Conservation (phyloP, 139 green algal genomes). For the Coelastrella sp. region DNA sequence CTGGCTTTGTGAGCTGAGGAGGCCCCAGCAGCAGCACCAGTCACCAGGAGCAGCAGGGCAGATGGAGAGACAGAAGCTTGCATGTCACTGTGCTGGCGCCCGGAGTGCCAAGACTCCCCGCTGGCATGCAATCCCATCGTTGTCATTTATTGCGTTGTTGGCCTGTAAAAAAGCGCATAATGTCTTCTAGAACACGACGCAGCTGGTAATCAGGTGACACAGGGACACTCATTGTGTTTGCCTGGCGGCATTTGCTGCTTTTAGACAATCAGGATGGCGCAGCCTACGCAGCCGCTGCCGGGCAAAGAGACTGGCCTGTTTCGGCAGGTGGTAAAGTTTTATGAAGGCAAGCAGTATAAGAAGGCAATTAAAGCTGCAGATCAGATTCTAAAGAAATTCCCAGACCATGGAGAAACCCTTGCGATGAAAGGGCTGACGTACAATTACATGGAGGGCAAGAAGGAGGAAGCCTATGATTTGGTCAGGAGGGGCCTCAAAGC, state of each 20-base stretch:
- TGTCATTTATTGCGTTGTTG: neutral
- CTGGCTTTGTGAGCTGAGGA: too few species aligned
- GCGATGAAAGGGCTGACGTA: constrained; percentile 97
- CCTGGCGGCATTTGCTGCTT: neutral
- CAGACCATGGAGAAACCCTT: constrained; percentile 97
- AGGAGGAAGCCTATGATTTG: constrained; percentile 96
- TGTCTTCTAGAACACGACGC: neutral
- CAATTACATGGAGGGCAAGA: constrained; percentile 83
- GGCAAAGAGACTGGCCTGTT: constrained; percentile 86
- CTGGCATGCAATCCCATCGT: neutral
- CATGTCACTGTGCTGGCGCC: neutral
- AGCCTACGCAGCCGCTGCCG: constrained; percentile 68
- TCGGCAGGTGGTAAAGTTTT: constrained; percentile 86
- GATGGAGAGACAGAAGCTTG: neutral
- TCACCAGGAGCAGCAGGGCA: constrained; percentile 8
- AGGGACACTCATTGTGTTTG: neutral
- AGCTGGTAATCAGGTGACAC: neutral
- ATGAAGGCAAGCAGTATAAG: constrained; percentile 99
- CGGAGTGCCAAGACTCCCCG: neutral
- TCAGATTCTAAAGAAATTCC: constrained; percentile 95
- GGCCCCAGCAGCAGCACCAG: neutral
- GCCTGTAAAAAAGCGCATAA: neutral
- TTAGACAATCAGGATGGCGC: constrained; percentile 19
- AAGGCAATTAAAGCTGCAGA: constrained; percentile 97
- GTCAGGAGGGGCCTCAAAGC: constrained; percentile 87